Base-by-base conservation (phyloP, 495 filamentous ascomycete species). In the Lophiotrema nucula region DNA sequence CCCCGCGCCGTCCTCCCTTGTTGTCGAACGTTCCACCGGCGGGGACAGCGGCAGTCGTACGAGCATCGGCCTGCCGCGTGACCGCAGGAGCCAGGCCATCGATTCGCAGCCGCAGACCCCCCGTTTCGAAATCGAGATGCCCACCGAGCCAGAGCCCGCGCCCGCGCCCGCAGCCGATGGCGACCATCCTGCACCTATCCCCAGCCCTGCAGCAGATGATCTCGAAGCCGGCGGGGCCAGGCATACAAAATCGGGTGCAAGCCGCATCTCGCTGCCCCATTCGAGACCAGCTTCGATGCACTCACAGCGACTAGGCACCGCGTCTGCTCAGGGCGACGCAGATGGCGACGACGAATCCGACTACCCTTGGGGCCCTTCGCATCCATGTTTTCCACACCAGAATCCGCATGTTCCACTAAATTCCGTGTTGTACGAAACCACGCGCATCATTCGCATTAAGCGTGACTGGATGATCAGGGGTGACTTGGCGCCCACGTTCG, bases 401-500 rank as follows among this genome's bases (percentile, higher is more conserved):
- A 99, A 99, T 69, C 89, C 92, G 0, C 90, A 96, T 69, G 88
- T 97, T 16, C 89, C 92, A 1, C 67, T 87, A 18, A 77, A 82
- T 42, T 92, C 88, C 1, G 76, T 81, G 5, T 83, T 95, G 60
- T 87, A 86, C 64, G 71, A 77, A 39, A 83, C 75, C 5, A 99
- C 93, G 15, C 84, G 91, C 56, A 86, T 99, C 48, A 97, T 99
- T 68, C 87, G 93, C 1, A 86, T 99, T 47, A 79, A 82, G 22
- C 79, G 93, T 22, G 93, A 97, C 70, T 99, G 90, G 88, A 86
- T 97, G 78, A 69, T 88, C 19, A 80, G 81, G 38, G 95, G 91
- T 4, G 93, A 99, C 69, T 75, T 96, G n/a, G 90, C 91, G 6
- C 93, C 93, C 16, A 88, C 88, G 0, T 97, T 91, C 66, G 91